Evolutionary conservation across 768 basidiomycete species (phyloP), one percentile per base, ranked within the genome.

Genomic region (Multifurca ochricompacta): DNA sequence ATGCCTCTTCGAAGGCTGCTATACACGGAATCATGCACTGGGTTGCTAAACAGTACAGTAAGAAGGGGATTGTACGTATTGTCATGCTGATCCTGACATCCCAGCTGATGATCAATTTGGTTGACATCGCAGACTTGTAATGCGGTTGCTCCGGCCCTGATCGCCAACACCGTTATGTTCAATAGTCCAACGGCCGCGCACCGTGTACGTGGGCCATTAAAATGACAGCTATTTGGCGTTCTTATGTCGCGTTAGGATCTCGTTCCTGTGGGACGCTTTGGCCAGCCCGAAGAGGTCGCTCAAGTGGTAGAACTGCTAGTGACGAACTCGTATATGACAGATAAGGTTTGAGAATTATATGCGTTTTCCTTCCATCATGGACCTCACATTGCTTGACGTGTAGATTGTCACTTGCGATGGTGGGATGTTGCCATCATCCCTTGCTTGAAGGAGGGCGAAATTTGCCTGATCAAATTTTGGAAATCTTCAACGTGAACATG

Each of bases 1-100:
- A 80, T 50, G 77, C 79, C 6, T 78, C 77, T 0, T 78, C 78
- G 0, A 80, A 80, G 55, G 73, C 77, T 2, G 79, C 77, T 2
- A 59, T 79, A 55, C 77, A 79, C 56, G 79, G 79, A 0, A 67
- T 79, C 5, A 65, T 79, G 34, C 79, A 79, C 56, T 79, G 79
- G 79, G 64, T 79, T n/a, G 74, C 78, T 6, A 66, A 64, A 44
- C 67, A 77, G 34, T 76, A 79, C 56, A 73, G 74, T 13, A 74
- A 75, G 56, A 73, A 74, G 11, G 78, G 78, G 11, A 70, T 80
- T 44, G 78, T 78, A 59, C 39, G 74, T 64, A 2, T 30, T 8
- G 9, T 13, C 30, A 13, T 39, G 14, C 18, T 13, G 7, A 6
- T 48, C 10, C 37, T 41, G 35, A 32, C 11, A 27, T 34, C 31